phyloP scores from a whole-genome alignment of 2,329 filamentous ascomycete species.

The Aspergillus sp. region DNA sequence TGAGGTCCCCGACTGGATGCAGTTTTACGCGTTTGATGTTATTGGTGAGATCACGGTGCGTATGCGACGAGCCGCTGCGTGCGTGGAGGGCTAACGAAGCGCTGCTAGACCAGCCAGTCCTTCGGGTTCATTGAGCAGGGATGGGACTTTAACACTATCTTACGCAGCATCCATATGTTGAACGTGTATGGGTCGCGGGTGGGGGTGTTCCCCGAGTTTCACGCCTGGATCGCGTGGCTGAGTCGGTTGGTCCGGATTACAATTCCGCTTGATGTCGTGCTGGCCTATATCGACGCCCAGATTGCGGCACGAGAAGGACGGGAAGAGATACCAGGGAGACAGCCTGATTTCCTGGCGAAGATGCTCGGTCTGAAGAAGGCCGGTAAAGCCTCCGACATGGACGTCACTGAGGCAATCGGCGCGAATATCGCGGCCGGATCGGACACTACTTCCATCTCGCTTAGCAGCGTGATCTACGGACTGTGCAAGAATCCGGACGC shows the following conservation, averaged over 20 bases:
- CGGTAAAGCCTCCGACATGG: background rate
- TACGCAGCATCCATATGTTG: background rate
- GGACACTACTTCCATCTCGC: conserved; percentile 17
- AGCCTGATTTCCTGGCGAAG: background rate
- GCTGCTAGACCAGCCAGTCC: conserved; percentile 4
- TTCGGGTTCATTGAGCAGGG: conserved; percentile 5
- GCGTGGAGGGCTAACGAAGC: conserved; percentile 8
- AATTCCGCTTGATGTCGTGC: background rate
- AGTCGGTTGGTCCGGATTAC: background rate
- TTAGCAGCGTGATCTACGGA: conserved; percentile 15
- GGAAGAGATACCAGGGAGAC: background rate
- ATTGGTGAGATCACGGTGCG: conserved; percentile 11
- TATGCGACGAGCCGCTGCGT: conserved; percentile 9
- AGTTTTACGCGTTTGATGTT: conserved; percentile 22
- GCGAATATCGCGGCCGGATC: conserved; percentile 16
- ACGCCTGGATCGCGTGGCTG: background rate
- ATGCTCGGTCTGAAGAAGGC: background rate
- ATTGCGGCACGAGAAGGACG: background rate
- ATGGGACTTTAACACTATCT: conserved; percentile 1
- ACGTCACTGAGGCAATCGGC: background rate
- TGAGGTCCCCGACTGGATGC: conserved; percentile 16
- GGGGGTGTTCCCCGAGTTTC: background rate
- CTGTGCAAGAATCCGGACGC: conserved; percentile 15
- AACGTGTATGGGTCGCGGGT: background rate
- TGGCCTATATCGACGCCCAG: background rate